Evolutionary conservation across 1,284 basidiomycete genomes (phyloP).

Genomic region (Ganoderma multipileum): DNA sequence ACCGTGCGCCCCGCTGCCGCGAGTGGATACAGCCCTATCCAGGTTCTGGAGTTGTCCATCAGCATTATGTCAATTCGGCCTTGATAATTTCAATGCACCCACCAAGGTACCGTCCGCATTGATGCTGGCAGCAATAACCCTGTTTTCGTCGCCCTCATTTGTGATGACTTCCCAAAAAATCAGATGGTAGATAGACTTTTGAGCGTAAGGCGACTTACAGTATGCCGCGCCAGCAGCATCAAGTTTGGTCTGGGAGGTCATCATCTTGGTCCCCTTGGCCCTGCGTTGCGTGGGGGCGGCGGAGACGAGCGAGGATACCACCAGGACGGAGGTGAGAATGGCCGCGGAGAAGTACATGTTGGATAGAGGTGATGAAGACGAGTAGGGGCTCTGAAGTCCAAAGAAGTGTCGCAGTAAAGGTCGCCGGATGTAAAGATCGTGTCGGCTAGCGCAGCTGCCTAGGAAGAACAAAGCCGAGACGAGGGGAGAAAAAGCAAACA

Average conservation of each 20-base stretch:
- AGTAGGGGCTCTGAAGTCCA: not conserved
- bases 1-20: conserved; percentile 51
- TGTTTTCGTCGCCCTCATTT: conserved; percentile 32
- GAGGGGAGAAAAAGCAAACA: conserved; percentile 6
- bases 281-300: conserved; percentile 23
- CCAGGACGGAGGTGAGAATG: conserved; percentile 20
- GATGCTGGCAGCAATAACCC: conserved; percentile 31
- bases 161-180: conserved; percentile 27
- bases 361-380: not conserved
- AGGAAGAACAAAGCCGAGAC: not conserved
- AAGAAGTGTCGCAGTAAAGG: not conserved
- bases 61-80: not conserved
- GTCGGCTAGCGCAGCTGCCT: conserved; percentile 28
- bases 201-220: conserved; percentile 16
- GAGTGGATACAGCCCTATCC: conserved; percentile 40
- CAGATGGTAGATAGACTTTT: not conserved
- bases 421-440: conserved; percentile 13
- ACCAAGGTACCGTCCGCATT: conserved; percentile 32
- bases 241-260: conserved; percentile 15
- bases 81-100: conserved; percentile 5
- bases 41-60: conserved; percentile 19
- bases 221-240: conserved; percentile 25
- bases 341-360: conserved; percentile 26
- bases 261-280: conserved; percentile 17
- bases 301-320: conserved; percentile 21